Base-by-base conservation (phyloP, 2,329 filamentous ascomycete genomes). In the Ceratocystis cubensis region DNA sequence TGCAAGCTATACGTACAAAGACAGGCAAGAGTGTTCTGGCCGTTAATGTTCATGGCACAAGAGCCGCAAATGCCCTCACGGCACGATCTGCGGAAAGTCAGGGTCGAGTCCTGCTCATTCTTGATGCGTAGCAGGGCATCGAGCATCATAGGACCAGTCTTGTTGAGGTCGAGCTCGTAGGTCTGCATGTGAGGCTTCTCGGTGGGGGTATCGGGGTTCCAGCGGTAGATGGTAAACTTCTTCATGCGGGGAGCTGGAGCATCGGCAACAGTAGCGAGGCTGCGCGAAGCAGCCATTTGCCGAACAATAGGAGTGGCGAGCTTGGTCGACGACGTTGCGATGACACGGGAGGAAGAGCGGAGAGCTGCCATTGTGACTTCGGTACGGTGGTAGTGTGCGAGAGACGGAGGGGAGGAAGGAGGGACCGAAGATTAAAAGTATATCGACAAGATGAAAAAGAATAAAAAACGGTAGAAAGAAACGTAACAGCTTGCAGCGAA, bases 31-130 rank as follows among this genome's bases (percentile, higher is more conserved):
- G 94, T 99, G 82, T 99, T 99, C 74, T 95, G 89, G 76, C 94
- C 94, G 77, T 97, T 95, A 76, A 99, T 97, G 83, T 99, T 99
- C 94, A 99, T 99, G 71, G 94, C 94, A 76, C 94, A 99, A 78
- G 90, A 96, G 71, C 94, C 94, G 76, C 94, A 99, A 74, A 99
- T 99, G 72, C 94, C 94, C 84, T 99, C 94, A 79, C 94, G 84
- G 81, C 94, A 99, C 78, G 89, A 95, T 77, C 94, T 81, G 75
- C 94, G 85, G 83, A 99, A 99, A 65, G 94, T 97, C 74, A 99
- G 79, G 59, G 94, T 97, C 64, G 94, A 91, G 78, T 99, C 94
- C 70, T 96, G 79, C 84, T 99, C 94, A 78, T 99, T 99, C 88
- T 99, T 99, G 80, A 99, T 96, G 73, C 93, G 84, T 77, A 99